phyloP scores from a whole-genome alignment of 2,329 filamentous ascomycete species.

The Pestalotiopsis sp. region DNA sequence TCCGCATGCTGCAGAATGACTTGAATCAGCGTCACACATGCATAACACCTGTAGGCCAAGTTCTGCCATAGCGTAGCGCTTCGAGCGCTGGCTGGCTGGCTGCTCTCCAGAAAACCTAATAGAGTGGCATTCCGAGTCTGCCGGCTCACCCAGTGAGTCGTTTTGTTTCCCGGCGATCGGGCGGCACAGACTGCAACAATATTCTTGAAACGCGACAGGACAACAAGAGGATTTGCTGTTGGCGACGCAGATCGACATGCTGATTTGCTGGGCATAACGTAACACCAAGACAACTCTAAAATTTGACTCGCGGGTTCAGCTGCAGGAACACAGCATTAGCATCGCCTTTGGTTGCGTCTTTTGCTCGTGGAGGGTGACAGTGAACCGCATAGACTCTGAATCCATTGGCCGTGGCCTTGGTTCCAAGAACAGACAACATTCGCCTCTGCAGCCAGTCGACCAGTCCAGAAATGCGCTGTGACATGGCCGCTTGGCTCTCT shows the following conservation, averaged over 20 bases:
- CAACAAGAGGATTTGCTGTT: neutral
- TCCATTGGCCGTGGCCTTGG: slow-evolving; percentile 1
- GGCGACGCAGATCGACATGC: neutral
- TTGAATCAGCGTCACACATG: neutral
- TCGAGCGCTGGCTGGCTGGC: neutral
- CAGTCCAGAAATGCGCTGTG: neutral
- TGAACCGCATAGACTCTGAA: neutral
- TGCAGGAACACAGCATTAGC: slow-evolving; percentile 9
- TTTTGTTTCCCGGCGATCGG: neutral
- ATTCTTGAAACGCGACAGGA: slow-evolving; percentile 1
- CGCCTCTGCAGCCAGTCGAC: neutral
- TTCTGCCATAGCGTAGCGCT: neutral
- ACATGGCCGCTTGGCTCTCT: neutral
- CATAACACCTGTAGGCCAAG: neutral
- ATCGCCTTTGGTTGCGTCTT: slow-evolving; percentile 5
- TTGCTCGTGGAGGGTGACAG: slow-evolving; percentile 6
- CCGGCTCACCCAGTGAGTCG: neutral
- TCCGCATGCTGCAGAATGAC: neutral
- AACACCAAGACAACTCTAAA: slow-evolving; percentile 8
- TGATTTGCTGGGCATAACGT: slow-evolving; percentile 2
- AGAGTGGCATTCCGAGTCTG: neutral
- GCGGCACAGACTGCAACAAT: neutral
- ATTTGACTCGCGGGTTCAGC: slow-evolving; percentile 6
- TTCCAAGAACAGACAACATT: neutral
- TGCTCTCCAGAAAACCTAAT: neutral